Base-by-base conservation (phyloP, 106 monocot genomes). In the Xerophyta viscosa region DNA sequence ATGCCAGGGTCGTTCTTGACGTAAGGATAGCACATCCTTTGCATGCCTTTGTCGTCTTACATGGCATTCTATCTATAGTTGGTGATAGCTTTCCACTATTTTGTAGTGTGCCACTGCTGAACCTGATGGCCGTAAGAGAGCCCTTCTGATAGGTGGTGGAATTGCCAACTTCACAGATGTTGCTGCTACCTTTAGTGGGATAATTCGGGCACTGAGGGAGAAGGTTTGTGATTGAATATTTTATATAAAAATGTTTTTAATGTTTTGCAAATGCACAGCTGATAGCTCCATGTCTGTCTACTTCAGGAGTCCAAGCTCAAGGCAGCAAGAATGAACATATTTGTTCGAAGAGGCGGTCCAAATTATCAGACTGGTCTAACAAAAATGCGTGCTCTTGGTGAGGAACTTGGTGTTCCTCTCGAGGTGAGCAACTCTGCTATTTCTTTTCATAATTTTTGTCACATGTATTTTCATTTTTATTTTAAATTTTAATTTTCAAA, bases 1-100 rank as follows among this genome's bases (percentile, higher is more conserved):
- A 70, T 62, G 70, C 70, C 19, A 55, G 70, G 41, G 70, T 70
- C 55, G 61, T 70, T 28, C 46, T 70, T 49, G 70, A 70, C 56
- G 70, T 63, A 39, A 70, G 63, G 29, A 14, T 33, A 6, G 5
- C 33, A 33, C 33, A 6, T 11, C 11, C 7, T 33, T 33, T 33
- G 33, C 33, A 6, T 33, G 11, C n/a, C n/a, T n/a, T 33, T 5
- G 33, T 33, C 5, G 11, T 33, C 5, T 6, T 33, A 5, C 5
- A 33, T 33, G 33, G 11, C 33, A 11, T 33, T 33, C 33, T n/a
- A 33, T 33, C 33, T 33, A 11, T 33, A 5, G 33, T 11, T 33
- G 5, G 5, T 33, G 5, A 11, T 33, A 33, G 5, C 33, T 33
- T 6, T 11, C 11, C 5, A 6, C 11, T 11, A 33, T 33, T 33